phyloP scores from a whole-genome alignment of 2,329 filamentous ascomycete genomes.

The Bipolaris cookei region DNA sequence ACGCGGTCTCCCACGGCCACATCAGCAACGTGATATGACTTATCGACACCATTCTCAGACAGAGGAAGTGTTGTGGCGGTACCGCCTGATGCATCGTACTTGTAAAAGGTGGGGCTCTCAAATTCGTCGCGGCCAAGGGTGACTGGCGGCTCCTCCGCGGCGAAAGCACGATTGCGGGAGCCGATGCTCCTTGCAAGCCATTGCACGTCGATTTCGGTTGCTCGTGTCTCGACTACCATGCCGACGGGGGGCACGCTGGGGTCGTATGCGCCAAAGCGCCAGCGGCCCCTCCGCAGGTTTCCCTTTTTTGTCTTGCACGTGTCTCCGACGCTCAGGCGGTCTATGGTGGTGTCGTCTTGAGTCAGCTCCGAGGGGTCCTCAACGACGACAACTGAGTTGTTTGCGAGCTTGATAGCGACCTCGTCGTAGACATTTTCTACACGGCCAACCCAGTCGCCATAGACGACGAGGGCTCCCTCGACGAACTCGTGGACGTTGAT shows the following conservation, averaged over 20 bases:
- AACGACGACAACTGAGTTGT: constrained; percentile 62
- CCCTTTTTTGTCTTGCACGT: constrained; percentile 59
- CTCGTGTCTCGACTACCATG: constrained; percentile 59
- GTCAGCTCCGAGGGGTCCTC: constrained; percentile 53
- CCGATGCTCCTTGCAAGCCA: constrained; percentile 60
- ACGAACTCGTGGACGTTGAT: constrained; percentile 54
- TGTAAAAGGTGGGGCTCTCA: constrained; percentile 50
- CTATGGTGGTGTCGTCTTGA: constrained; percentile 43
- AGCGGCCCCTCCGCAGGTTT: constrained; percentile 59
- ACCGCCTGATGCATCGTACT: constrained; percentile 52
- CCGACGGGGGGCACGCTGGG: constrained; percentile 58
- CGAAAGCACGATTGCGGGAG: constrained; percentile 22
- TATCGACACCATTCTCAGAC: constrained; percentile 31
- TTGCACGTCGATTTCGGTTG: constrained; percentile 55
- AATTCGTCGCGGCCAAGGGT: constrained; percentile 49
- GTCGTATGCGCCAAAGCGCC: constrained; percentile 60
- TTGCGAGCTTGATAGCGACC: constrained; percentile 58
- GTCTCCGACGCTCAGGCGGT: constrained; percentile 56
- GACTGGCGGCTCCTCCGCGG: constrained; percentile 41
- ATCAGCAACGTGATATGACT: constrained; percentile 47
- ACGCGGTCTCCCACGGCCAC: constrained; percentile 57
- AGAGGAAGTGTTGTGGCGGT: constrained; percentile 32
- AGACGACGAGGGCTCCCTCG: constrained; percentile 61
- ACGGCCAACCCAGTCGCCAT: constrained; percentile 62
- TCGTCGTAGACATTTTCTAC: constrained; percentile 59